Percentiles rank a stretch among this genome's conserved stretches.
phyloP scores from a whole-genome alignment of 176 grass and related monocot genomes.

The Rhynchospora tenuis region DNA sequence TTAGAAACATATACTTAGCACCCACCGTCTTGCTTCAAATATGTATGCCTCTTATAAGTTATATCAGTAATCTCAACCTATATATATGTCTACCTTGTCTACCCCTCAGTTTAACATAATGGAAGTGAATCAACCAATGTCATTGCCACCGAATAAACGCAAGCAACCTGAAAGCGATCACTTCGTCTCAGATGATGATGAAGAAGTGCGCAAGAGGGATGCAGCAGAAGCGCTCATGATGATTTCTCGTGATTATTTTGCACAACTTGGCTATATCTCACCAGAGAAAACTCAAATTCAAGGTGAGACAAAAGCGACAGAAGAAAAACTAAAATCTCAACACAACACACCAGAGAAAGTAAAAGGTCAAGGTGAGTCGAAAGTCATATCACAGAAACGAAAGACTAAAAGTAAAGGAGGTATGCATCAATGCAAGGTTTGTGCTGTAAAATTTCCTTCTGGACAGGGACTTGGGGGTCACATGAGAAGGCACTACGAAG shows the following conservation, averaged over 20 bases:
- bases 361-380: too few relatives aligned
- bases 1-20: not conserved
- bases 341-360: not conserved
- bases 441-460: not conserved
- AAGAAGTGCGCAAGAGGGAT: not conserved
- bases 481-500: not conserved
- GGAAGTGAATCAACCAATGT: not conserved
- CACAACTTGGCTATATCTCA: not conserved
- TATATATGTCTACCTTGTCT: not conserved
- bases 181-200: too few relatives aligned
- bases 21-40: not conserved
- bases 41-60: not conserved
- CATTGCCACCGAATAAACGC: too few relatives aligned
- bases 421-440: not conserved
- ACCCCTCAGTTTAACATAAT: not conserved
- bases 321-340: too few relatives aligned
- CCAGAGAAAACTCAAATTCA: not conserved
- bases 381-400: not conserved
- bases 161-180: too few relatives aligned
- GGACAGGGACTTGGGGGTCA: not conserved
- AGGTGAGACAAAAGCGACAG: not conserved
- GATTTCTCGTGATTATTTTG: not conserved
- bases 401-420: not conserved
- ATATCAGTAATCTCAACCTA: not conserved
- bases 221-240: not conserved